Conservation (phyloP, 805 yeast genomes). For the Ogataea salicorniae region DNA sequence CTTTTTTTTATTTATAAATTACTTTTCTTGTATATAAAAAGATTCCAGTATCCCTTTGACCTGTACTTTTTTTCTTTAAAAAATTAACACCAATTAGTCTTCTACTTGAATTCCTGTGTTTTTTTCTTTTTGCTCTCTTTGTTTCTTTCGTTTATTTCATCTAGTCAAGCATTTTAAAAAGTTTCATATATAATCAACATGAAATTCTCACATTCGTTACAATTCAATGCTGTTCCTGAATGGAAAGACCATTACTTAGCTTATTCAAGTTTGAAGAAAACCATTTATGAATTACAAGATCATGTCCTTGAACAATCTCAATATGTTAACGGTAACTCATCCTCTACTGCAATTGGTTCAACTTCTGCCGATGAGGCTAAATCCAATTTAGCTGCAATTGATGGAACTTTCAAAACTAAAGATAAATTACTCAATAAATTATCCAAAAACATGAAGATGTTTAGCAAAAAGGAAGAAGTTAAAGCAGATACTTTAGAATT, state of each 20-base stretch:
- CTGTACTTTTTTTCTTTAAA: too few species aligned
- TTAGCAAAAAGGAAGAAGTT: slow-evolving; percentile 4
- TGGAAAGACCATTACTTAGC: slow-evolving; percentile 44
- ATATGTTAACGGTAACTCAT: slow-evolving; percentile 12
- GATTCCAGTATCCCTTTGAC: too few species aligned
- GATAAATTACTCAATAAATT: slow-evolving; percentile 16
- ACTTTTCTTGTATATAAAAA: too few species aligned
- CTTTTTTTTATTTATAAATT: too few species aligned
- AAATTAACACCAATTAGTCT: too few species aligned
- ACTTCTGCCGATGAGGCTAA: slow-evolving; percentile 10
- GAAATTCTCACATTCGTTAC: slow-evolving; percentile 46
- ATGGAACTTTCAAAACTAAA: slow-evolving; percentile 9
- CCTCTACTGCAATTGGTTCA: slow-evolving; percentile 7
- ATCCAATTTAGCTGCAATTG: slow-evolving; percentile 13
- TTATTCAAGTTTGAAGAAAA: slow-evolving; percentile 48
- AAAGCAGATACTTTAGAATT: slow-evolving; percentile 17
- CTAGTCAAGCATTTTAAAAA: not conserved
- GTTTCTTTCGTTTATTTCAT: too few species aligned
- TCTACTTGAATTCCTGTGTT: not conserved
- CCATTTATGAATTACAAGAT: slow-evolving; percentile 50
- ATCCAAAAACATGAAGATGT: slow-evolving; percentile 5
- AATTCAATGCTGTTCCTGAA: slow-evolving; percentile 41
- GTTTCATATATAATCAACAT: slow-evolving; percentile 17
- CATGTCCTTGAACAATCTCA: slow-evolving; percentile 14
- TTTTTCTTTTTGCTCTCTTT: not conserved